Conservation (phyloP, 2,329 filamentous ascomycete genomes). For the Alternaria postmessia region DNA sequence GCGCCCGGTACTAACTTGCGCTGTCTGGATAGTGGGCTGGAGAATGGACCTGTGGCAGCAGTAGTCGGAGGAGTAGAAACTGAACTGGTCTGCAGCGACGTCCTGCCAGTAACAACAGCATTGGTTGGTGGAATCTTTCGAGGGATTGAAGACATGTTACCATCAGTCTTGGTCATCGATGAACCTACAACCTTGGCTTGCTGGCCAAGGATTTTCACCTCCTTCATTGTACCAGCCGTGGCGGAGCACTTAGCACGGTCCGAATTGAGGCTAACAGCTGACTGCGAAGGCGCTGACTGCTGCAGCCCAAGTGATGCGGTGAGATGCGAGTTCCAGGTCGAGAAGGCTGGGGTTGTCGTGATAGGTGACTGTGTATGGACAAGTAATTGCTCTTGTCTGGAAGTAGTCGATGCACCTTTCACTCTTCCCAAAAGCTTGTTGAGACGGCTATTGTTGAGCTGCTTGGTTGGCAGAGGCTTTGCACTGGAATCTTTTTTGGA, state of each 20-base stretch:
- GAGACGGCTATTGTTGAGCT: conserved; percentile 12
- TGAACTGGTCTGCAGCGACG: not conserved
- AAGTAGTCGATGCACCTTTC: not conserved
- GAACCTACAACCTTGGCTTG: not conserved
- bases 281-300: not conserved
- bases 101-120: not conserved
- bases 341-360: not conserved
- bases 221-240: not conserved
- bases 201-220: not conserved
- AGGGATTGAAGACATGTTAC: not conserved
- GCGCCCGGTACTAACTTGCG: not conserved
- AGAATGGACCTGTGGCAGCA: not conserved
- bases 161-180: not conserved
- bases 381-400: not conserved
- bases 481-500: not conserved
- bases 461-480: conserved; percentile 3
- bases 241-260: not conserved
- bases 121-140: not conserved
- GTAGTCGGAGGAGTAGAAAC: not conserved
- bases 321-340: not conserved
- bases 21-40: not conserved
- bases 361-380: not conserved
- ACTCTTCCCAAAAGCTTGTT: conserved; percentile 8
- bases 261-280: not conserved
- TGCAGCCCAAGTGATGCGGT: not conserved